phyloP scores from a whole-genome alignment of 192 early-diverging fungal species.

The Coemansia sp. region DNA sequence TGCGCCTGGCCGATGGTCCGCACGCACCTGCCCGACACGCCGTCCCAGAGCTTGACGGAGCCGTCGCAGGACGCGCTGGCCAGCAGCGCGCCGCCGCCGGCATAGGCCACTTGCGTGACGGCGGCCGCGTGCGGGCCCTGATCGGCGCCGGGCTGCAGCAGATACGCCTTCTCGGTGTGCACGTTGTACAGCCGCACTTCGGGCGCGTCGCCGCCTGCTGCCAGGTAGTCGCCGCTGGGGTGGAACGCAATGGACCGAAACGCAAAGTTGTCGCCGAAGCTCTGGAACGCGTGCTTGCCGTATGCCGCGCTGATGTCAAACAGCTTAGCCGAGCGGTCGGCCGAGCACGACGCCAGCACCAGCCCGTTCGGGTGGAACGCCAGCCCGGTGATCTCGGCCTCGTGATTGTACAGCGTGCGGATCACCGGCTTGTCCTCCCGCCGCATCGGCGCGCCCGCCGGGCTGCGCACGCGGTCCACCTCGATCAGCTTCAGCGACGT shows the following conservation, averaged over 20 bases:
- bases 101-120: constrained; percentile 66
- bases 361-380: constrained; percentile 91
- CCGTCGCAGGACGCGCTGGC: constrained; percentile 81
- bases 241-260: constrained; percentile 85
- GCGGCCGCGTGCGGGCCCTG: constrained; percentile 29
- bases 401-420: constrained; percentile 85
- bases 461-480: constrained; percentile 65
- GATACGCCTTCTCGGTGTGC: constrained; percentile 78
- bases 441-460: constrained; percentile 59
- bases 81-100: constrained; percentile 66
- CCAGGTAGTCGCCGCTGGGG: constrained; percentile 85
- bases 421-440: constrained; percentile 80
- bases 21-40: constrained; percentile 67
- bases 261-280: constrained; percentile 74
- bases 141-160: constrained; percentile 48
- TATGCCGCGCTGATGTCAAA: constrained; percentile 82
- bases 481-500: constrained; percentile 88
- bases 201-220: constrained; percentile 72
- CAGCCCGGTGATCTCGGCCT: constrained; percentile 73
- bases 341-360: constrained; percentile 81
- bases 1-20: constrained; percentile 77
- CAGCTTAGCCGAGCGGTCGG: constrained; percentile 82
- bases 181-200: constrained; percentile 83
- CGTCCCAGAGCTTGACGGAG: constrained; percentile 82
- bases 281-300: constrained; percentile 79